Base-by-base conservation (phyloP, 495 filamentous ascomycete species). In the Aspergillus bridgeri region DNA sequence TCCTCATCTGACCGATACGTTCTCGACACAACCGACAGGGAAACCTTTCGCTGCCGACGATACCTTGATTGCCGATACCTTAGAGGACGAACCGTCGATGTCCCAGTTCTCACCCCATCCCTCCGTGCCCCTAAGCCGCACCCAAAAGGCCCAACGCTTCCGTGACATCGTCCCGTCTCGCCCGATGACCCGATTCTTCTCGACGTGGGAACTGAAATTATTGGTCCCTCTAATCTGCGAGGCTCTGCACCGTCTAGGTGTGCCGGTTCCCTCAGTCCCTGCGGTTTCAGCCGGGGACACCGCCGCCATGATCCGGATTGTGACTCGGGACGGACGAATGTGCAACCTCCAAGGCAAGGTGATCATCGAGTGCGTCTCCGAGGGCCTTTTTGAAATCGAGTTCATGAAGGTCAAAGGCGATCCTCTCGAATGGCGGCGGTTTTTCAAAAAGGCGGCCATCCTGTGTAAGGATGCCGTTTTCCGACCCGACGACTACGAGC, bases 331-430 rank as follows among this genome's bases (percentile, higher is more conserved):
- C 76, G 85, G 86, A 7, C 74, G 95, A 44, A 79, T 86, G 58
- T 96, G 95, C 76, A 80, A 81, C 8, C 66, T 98, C 54, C 89
- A 87, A 62, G 94, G 95, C 13, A 89, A 91, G 62, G 85, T 98
- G 42, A 70, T 92, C 15, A 82, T 97, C 21, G 90, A 95, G 65
- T 83, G 79, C 67, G 82, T 90, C 51, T 73, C 76, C 3, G 83
- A 80, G 55, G 75, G 72, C 13, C 65, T 96, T 53, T 78, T 93
- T 47, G 91, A 97, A 73, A 89, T 96, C 11, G 79, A 90, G 56
- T 98, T 99, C 70, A 81, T 96, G 60, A 99, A 99, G 73, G 82
- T 87, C 42, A 95, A 95, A 74, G 94, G 95, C 13, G 94, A 99
- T 78, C 95, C 95, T 11, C 71, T 99, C 27, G 94, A 97, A 79